Percentiles rank a stretch among this genome's conserved stretches.
Evolutionary conservation across 805 yeast species (phyloP).

Genomic region (Isabelozyma heimii): DNA sequence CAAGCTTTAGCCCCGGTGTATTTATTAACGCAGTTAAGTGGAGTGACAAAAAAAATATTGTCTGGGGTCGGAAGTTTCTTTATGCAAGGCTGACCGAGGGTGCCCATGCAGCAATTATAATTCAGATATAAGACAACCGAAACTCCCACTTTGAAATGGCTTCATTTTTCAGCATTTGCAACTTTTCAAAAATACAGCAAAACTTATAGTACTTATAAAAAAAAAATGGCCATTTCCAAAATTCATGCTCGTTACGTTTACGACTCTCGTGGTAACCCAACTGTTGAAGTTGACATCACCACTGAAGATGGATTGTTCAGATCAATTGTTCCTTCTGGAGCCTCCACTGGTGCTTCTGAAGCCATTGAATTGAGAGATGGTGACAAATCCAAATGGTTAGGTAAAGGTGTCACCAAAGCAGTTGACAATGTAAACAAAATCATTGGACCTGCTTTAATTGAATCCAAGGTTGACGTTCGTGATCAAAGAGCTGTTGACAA

Average conservation of each 20-base stretch:
- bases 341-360: slow-evolving; percentile 20
- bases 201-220: background rate
- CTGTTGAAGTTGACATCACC: slow-evolving; percentile 18
- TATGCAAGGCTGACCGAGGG: background rate
- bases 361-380: slow-evolving; percentile 21
- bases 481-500: slow-evolving; percentile 14
- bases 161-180: no score
- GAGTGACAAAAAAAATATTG: no score
- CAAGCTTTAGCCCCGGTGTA: no score
- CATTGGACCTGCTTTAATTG: slow-evolving; percentile 16
- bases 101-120: background rate
- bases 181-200: no score
- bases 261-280: slow-evolving; percentile 23
- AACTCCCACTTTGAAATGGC: background rate
- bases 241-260: slow-evolving; percentile 15
- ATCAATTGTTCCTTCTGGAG: slow-evolving; percentile 21
- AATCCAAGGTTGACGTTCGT: slow-evolving; percentile 8
- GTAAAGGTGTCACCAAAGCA: slow-evolving; percentile 19
- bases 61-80: no score
- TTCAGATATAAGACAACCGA: background rate
- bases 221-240: slow-evolving; percentile 9
- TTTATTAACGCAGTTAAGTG: no score
- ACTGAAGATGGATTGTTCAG: slow-evolving; percentile 16
- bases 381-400: slow-evolving; percentile 18
- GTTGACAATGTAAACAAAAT: slow-evolving; percentile 16